A percentile compares a stretch with the other conserved stretches of the same genome.
Evolutionary conservation across 2,329 filamentous ascomycete genomes (phyloP).

Genomic region (Verticillium isaacii): DNA sequence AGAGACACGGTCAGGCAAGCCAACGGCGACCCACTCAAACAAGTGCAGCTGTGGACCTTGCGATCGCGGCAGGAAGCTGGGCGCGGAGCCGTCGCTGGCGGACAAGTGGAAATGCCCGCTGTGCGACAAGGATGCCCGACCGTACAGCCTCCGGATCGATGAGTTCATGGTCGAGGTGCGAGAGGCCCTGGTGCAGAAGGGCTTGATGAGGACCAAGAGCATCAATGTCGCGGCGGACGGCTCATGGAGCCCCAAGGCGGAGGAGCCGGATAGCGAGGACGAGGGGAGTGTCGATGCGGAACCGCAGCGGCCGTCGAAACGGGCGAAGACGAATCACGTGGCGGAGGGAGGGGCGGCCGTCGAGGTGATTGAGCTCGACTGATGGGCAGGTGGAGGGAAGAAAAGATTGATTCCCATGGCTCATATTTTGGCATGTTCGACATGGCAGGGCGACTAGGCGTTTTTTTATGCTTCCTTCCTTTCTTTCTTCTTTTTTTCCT

Average conservation of each 20-base stretch:
- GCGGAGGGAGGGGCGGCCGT: background rate
- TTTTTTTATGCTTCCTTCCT: background rate
- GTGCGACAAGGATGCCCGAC: constrained; percentile 73
- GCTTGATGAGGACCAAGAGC: constrained; percentile 18
- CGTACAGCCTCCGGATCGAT: constrained; percentile 66
- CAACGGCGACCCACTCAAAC: constrained; percentile 27
- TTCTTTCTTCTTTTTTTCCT: background rate
- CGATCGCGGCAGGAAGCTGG: background rate
- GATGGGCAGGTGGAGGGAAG: background rate
- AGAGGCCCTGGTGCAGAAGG: constrained; percentile 34
- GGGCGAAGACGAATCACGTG: constrained; percentile 1
- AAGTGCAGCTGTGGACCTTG: constrained; percentile 31
- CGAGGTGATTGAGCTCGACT: constrained; percentile 13
- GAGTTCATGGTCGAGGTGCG: constrained; percentile 66
- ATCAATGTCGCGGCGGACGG: constrained; percentile 25
- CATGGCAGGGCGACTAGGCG: background rate
- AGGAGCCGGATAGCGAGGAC: constrained; percentile 22
- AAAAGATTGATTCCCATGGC: background rate
- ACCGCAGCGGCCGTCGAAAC: constrained; percentile 6
- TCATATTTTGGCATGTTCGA: background rate
- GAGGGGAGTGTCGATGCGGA: background rate
- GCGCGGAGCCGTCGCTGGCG: constrained; percentile 45
- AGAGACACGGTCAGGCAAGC: constrained; percentile 52
- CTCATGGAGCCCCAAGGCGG: constrained; percentile 25
- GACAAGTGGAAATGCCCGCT: constrained; percentile 87